A percentile compares a stretch with the other conserved stretches of the same genome.
Evolutionary conservation across 75 land plant species (phyloP).

Genomic region (Cryptomeria japonica): DNA sequence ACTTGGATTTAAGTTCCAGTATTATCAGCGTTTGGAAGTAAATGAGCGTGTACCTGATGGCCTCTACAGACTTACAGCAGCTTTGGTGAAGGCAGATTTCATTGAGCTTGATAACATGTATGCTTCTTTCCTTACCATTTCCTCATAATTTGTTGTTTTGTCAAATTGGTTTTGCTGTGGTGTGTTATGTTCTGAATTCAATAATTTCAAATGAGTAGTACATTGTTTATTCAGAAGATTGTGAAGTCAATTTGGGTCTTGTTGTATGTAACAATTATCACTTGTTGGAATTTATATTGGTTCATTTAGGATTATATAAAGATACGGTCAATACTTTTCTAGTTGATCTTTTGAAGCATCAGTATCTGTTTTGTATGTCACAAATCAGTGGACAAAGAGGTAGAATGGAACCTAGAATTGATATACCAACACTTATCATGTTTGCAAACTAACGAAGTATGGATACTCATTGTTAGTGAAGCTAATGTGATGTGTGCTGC

Average conservation of each 20-base stretch:
- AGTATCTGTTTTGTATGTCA: neutral
- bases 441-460: neutral
- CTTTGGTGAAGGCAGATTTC: constrained; percentile 80
- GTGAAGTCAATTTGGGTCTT: neutral
- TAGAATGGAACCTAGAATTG: neutral
- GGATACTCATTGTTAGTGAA: neutral
- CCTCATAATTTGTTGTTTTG: neutral
- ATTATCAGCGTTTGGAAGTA: constrained; percentile 93
- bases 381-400: neutral
- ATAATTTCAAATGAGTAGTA: neutral
- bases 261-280: neutral
- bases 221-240: neutral
- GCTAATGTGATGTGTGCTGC: neutral
- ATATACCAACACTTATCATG: neutral
- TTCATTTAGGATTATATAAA: neutral
- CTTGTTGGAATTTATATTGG: neutral
- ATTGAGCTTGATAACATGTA: constrained; percentile 97
- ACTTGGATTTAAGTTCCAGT: constrained; percentile 98
- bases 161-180: neutral
- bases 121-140: constrained; percentile 23
- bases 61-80: constrained; percentile 84
- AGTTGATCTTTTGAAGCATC: neutral
- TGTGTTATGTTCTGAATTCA: neutral
- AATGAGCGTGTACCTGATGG: constrained; percentile 68
- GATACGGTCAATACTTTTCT: neutral